A percentile compares a stretch with the other conserved stretches of the same genome.
Evolutionary conservation across 2,329 filamentous ascomycete species (phyloP).

Genomic region (Epichloe typhina): DNA sequence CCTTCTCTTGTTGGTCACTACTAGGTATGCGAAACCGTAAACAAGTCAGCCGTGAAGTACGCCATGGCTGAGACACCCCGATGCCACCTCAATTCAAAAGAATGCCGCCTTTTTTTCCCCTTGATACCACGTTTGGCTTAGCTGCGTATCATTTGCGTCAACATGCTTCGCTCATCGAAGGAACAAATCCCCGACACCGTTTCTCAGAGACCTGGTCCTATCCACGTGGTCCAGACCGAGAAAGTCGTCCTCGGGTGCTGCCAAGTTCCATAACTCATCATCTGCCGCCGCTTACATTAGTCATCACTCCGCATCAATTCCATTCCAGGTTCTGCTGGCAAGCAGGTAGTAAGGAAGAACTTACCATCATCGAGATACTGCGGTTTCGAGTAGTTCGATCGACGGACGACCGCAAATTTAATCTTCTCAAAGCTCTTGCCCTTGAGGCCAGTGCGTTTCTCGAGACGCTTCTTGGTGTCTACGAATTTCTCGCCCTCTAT

Average conservation of each 20-base stretch:
- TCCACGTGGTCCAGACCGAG: slow-evolving; percentile 55
- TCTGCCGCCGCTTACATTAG: slow-evolving; percentile 25
- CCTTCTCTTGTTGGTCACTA: slow-evolving; percentile 5
- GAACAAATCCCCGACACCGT: slow-evolving; percentile 51
- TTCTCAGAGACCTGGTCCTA: slow-evolving; percentile 42
- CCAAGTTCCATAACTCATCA: slow-evolving; percentile 42
- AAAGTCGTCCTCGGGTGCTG: slow-evolving; percentile 42
- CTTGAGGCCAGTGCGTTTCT: slow-evolving; percentile 85
- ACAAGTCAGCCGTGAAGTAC: not conserved
- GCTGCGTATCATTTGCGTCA: not conserved
- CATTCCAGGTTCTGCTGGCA: too few species aligned
- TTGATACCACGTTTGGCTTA: not conserved
- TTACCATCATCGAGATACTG: slow-evolving; percentile 79
- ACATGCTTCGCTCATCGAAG: slow-evolving; percentile 25
- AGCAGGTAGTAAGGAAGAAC: slow-evolving; percentile 16
- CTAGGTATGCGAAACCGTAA: not conserved
- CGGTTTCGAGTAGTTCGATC: slow-evolving; percentile 61
- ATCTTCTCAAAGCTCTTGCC: slow-evolving; percentile 98
- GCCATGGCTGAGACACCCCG: slow-evolving; percentile 1
- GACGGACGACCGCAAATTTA: slow-evolving; percentile 75
- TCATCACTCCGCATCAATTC: not conserved
- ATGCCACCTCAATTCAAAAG: slow-evolving; percentile 1
- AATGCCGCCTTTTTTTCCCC: not conserved
- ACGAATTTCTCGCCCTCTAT: slow-evolving; percentile 78
- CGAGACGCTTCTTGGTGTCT: slow-evolving; percentile 88